Conservation (phyloP, 371 early-diverging fungal species). For the Umbelopsis sp. region DNA sequence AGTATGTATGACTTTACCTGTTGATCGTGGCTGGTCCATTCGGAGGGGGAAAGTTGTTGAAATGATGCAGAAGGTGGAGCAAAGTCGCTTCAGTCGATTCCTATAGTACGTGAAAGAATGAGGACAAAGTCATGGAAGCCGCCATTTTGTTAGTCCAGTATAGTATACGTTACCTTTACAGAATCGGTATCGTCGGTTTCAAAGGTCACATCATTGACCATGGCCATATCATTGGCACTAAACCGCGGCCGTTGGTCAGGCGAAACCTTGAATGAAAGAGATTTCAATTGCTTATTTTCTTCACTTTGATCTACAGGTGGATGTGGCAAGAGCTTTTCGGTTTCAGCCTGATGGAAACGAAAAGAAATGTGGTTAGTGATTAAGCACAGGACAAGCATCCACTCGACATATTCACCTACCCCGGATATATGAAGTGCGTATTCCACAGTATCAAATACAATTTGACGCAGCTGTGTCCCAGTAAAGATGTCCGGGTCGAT, state of each 20-base stretch:
- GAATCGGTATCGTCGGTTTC: slow-evolving; percentile 44
- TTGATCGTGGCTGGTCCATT: slow-evolving; percentile 56
- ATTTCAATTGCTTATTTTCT: slow-evolving; percentile 38
- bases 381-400: background rate
- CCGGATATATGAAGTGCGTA: slow-evolving; percentile 51
- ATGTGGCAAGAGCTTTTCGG: slow-evolving; percentile 60
- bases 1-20: slow-evolving; percentile 21
- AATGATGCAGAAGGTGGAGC: slow-evolving; percentile 56
- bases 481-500: slow-evolving; percentile 62
- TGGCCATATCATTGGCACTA: slow-evolving; percentile 30
- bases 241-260: slow-evolving; percentile 44
- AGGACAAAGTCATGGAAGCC: no score
- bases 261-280: slow-evolving; percentile 47
- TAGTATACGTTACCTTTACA: slow-evolving; percentile 37
- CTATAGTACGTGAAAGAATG: slow-evolving; percentile 24
- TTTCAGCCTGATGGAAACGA: slow-evolving; percentile 37
- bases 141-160: no score
- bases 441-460: slow-evolving; percentile 78
- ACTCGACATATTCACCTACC: slow-evolving; percentile 20
- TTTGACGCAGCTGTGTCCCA: slow-evolving; percentile 64
- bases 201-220: slow-evolving; percentile 27
- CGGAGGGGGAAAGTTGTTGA: slow-evolving; percentile 59
- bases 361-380: background rate
- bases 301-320: slow-evolving; percentile 22
- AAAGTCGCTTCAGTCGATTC: slow-evolving; percentile 58